These are phyloP conservation scores for Lactarius sp. DNA, from an alignment of 768 basidiomycete species.

Conservation along the genomic window DNA sequence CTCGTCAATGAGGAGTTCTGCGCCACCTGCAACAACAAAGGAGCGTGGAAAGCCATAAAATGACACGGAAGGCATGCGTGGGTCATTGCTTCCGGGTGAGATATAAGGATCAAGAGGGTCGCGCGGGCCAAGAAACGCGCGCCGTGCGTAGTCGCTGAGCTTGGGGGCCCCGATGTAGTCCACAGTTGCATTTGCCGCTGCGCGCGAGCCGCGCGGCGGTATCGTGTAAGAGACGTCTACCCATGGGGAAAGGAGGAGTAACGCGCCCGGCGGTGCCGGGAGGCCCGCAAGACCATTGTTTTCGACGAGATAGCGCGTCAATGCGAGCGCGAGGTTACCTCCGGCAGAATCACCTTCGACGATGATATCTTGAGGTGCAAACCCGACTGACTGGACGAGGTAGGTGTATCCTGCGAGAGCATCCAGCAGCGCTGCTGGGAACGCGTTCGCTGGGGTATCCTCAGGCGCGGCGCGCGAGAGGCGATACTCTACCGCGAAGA, in stretches of 20 bases:
- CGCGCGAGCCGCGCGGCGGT: neutral
- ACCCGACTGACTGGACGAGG: neutral
- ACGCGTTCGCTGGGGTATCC: neutral
- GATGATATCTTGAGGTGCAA: neutral
- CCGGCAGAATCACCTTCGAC: neutral
- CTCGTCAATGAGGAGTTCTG: conserved; percentile 8
- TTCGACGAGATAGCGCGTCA: conserved; percentile 2
- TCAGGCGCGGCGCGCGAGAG: conserved; percentile 1
- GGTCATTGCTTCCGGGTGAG: conserved; percentile 13
- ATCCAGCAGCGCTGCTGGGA: neutral
- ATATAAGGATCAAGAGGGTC: conserved; percentile 11
- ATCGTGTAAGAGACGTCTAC: neutral
- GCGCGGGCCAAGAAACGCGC: conserved; percentile 12
- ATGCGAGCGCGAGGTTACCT: neutral
- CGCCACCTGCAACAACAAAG: conserved; percentile 10
- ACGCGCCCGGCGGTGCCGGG: neutral
- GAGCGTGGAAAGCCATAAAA: conserved; percentile 13
- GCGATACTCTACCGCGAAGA: conserved; percentile 24
- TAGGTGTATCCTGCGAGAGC: neutral
- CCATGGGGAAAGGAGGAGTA: neutral
- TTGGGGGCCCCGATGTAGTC: neutral
- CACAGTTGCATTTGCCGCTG: neutral
- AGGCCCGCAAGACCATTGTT: neutral
- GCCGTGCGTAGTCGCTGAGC: neutral
- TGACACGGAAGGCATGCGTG: neutral